Percentiles rank a stretch among this genome's conserved stretches.
Evolutionary conservation across 2,329 filamentous ascomycete species (phyloP).

Genomic region (Simplicillium aogashimaense): DNA sequence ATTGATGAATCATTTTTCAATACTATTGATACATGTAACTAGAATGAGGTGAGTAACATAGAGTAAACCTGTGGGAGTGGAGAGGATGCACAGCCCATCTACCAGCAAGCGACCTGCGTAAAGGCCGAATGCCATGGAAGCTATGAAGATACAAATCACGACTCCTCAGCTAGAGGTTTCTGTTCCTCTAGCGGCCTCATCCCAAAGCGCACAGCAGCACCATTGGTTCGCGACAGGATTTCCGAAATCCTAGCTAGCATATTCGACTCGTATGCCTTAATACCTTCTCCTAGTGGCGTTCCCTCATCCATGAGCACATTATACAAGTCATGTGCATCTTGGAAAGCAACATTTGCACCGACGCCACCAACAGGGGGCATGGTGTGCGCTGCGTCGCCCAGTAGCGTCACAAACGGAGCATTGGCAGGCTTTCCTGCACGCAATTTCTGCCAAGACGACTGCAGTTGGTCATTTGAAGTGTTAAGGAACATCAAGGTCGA

Average conservation of each 20-base stretch:
- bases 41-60: too few relatives aligned
- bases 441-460: not conserved
- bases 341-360: conserved; percentile 6
- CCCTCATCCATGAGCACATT: not conserved
- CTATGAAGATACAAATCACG: not conserved
- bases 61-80: too few relatives aligned
- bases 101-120: too few relatives aligned
- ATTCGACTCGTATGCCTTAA: conserved; percentile 1
- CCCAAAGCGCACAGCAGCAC: conserved; percentile 3
- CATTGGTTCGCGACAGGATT: conserved; percentile 1
- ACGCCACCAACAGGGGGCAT: conserved; percentile 6
- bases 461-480: not conserved
- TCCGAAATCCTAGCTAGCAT: conserved; percentile 2
- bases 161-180: not conserved
- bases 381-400: conserved; percentile 9
- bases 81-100: too few relatives aligned
- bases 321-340: conserved; percentile 5
- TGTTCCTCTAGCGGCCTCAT: conserved; percentile 4
- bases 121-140: too few relatives aligned
- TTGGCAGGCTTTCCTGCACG: not conserved
- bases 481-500: not conserved
- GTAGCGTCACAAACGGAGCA: conserved; percentile 3
- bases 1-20: too few relatives aligned
- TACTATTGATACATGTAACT: too few relatives aligned
- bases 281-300: not conserved